A percentile compares a stretch with the other conserved stretches of the same genome.
Evolutionary conservation across 2,329 filamentous ascomycete genomes (phyloP).

Genomic region (Conoideocrella luteorostrata): DNA sequence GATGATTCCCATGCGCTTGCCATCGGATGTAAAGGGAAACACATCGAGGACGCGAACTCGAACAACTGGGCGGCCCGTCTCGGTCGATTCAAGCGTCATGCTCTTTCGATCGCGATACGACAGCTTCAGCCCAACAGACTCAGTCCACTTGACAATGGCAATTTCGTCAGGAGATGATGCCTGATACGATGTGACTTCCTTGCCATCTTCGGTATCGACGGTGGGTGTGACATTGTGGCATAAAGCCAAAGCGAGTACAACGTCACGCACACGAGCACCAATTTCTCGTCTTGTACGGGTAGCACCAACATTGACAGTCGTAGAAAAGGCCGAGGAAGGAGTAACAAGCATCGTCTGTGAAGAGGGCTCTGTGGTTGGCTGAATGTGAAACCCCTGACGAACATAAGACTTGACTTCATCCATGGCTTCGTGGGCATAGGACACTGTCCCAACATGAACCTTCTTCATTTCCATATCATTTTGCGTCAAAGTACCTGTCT

Average conservation of each 20-base stretch:
- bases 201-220: constrained; percentile 70
- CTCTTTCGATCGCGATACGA: constrained; percentile 79
- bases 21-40: constrained; percentile 96
- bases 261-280: constrained; percentile 83
- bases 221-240: constrained; percentile 96
- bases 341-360: constrained; percentile 57
- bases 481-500: constrained; percentile 95
- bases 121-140: constrained; percentile 81
- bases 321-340: constrained; percentile 64
- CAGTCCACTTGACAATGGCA: constrained; percentile 93
- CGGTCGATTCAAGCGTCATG: constrained; percentile 74
- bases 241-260: constrained; percentile 83
- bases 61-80: constrained; percentile 68
- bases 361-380: constrained; percentile 36
- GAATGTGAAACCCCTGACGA: constrained; percentile 68
- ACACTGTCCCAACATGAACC: constrained; percentile 95
- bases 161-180: constrained; percentile 97
- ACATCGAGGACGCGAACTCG: constrained; percentile 85
- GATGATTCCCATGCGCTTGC: constrained; percentile 96
- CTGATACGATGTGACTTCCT: constrained; percentile 78
- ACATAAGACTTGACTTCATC: constrained; percentile 89
- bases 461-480: constrained; percentile 99
- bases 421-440: constrained; percentile 98
- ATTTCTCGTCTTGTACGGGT: constrained; percentile 90
- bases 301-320: constrained; percentile 53